Evolutionary conservation across 1,139 yeast species (phyloP).

Genomic region (Suhomyces guaymorum): DNA sequence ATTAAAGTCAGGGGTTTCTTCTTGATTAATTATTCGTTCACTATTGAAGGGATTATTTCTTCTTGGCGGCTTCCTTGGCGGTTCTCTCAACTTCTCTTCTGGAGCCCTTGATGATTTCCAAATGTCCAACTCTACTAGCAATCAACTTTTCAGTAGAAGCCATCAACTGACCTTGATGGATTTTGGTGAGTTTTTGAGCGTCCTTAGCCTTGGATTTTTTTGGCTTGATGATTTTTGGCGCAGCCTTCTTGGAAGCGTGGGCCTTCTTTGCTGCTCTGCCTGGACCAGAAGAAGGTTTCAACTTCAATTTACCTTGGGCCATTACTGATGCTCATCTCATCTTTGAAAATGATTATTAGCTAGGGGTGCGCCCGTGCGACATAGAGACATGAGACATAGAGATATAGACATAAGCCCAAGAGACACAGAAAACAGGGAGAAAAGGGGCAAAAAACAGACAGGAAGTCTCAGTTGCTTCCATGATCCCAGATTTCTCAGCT

Average conservation of each 20-base stretch:
- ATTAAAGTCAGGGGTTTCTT: too few relatives aligned
- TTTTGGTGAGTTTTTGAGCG: conserved; percentile 54
- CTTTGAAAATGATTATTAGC: conserved; percentile 1
- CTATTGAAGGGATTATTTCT: too few relatives aligned
- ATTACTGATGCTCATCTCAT: conserved; percentile 23
- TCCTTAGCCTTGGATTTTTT: conserved; percentile 55
- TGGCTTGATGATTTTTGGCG: conserved; percentile 73
- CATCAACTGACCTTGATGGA: conserved; percentile 67
- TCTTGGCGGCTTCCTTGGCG: conserved; percentile 34
- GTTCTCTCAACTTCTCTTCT: conserved; percentile 75
- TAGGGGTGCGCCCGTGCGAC: conserved; percentile 1
- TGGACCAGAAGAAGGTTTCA: conserved; percentile 38
- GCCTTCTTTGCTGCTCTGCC: conserved; percentile 56
- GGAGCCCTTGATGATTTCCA: conserved; percentile 89
- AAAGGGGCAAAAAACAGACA: too few relatives aligned
- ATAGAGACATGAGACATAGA: too few relatives aligned
- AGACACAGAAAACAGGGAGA: too few relatives aligned
- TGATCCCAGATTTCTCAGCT: too few relatives aligned
- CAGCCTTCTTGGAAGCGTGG: conserved; percentile 61
- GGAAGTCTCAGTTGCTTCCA: too few relatives aligned
- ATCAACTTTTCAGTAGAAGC: conserved; percentile 79
- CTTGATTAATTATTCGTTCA: too few relatives aligned
- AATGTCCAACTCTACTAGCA: conserved; percentile 91
- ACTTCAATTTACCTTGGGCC: conserved; percentile 58
- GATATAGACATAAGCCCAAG: too few relatives aligned